Evolutionary conservation across 2,329 filamentous ascomycete species (phyloP).

Genomic region (Penicillium rolfsii): DNA sequence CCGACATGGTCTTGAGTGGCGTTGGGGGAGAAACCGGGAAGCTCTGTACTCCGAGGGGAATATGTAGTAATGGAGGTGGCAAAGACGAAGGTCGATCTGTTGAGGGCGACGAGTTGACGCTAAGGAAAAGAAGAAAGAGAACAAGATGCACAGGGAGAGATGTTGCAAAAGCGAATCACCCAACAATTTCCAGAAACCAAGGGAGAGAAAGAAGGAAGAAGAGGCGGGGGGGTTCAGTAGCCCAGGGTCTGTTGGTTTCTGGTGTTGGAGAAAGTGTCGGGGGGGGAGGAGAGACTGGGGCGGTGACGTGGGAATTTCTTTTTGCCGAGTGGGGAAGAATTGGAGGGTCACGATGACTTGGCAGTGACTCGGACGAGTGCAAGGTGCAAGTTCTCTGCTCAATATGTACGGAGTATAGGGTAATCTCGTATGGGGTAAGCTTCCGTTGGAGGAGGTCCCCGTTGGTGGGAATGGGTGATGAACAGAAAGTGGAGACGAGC

Average conservation of each 20-base stretch:
- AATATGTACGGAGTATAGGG: too few species aligned
- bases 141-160: background rate
- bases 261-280: conserved; percentile 8
- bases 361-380: background rate
- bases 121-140: conserved; percentile 6
- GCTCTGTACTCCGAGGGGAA: conserved; percentile 7
- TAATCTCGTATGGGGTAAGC: too few species aligned
- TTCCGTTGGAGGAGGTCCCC: background rate
- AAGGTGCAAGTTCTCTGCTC: too few species aligned
- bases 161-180: background rate
- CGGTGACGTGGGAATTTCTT: conserved; percentile 23
- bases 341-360: background rate
- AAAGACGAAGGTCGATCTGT: background rate
- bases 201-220: background rate
- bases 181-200: background rate
- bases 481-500: background rate
- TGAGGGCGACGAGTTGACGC: background rate
- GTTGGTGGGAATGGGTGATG: background rate
- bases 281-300: background rate
- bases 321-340: conserved; percentile 13
- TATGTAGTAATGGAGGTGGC: background rate
- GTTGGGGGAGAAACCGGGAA: conserved; percentile 10
- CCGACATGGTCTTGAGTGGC: conserved; percentile 33
- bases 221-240: background rate
- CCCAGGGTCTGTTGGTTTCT: background rate